A percentile compares a stretch with the other conserved stretches of the same genome.
These are phyloP conservation scores for Venturia asperata DNA, from an alignment of 2,329 filamentous ascomycete genomes.

Conservation along the genomic window DNA sequence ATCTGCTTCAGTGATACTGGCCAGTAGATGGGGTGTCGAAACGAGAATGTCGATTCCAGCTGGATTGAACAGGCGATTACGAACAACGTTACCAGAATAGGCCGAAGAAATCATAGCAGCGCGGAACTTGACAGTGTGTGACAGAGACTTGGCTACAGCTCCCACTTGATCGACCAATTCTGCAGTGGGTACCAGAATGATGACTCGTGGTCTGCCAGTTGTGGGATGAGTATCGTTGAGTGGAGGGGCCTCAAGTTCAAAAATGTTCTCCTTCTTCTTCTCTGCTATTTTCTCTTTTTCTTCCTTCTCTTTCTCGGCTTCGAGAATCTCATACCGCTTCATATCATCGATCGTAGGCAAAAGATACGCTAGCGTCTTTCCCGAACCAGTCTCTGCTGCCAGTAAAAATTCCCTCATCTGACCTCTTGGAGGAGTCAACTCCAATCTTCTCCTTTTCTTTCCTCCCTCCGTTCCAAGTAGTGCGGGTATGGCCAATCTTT, in stretches of 20 bases:
- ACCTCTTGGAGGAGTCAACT: conserved; percentile 27
- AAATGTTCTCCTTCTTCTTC: conserved; percentile 41
- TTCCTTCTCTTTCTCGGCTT: conserved; percentile 46
- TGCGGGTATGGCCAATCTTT: conserved; percentile 79
- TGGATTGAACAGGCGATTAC: conserved; percentile 73
- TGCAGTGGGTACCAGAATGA: conserved; percentile 85
- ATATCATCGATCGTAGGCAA: conserved; percentile 77
- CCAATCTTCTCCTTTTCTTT: conserved; percentile 27
- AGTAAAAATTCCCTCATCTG: conserved; percentile 64
- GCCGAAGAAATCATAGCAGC: conserved; percentile 74
- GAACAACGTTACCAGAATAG: conserved; percentile 69
- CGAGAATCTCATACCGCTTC: conserved; percentile 62
- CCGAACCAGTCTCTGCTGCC: conserved; percentile 92
- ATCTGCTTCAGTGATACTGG: conserved; percentile 80
- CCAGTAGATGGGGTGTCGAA: conserved; percentile 80
- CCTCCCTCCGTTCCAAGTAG: conserved; percentile 55
- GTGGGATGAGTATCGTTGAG: conserved; percentile 61
- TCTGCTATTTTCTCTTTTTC: conserved; percentile 26
- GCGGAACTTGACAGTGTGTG: conserved; percentile 81
- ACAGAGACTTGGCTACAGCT: conserved; percentile 69
- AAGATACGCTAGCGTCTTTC: conserved; percentile 91
- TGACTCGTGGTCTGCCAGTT: conserved; percentile 69
- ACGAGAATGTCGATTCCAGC: conserved; percentile 79
- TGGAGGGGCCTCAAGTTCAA: conserved; percentile 51
- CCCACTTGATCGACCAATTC: conserved; percentile 89